Evolutionary conservation across 2,329 filamentous ascomycete genomes (phyloP).

Genomic region (Cercospora sojina): DNA sequence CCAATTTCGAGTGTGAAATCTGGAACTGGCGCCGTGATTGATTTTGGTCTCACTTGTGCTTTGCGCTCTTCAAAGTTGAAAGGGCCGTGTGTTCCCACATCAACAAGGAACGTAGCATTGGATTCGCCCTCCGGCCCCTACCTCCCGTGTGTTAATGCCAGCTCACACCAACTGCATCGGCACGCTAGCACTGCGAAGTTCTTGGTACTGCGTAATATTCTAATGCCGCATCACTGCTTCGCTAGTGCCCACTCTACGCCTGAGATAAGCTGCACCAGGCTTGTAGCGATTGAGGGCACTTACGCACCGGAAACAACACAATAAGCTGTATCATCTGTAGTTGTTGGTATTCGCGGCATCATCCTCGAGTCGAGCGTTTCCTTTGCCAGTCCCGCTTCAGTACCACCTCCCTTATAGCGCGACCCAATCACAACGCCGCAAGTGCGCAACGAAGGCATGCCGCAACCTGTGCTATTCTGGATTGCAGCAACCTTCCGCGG

Average conservation of each 20-base stretch:
- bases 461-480: neutral
- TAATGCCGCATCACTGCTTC: neutral
- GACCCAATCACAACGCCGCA: neutral
- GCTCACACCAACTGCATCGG: neutral
- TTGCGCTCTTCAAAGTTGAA: neutral
- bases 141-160: neutral
- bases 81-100: neutral
- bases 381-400: neutral
- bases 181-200: neutral
- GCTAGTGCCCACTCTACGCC: neutral
- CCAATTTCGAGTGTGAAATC: conserved; percentile 66
- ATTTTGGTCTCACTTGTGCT: neutral
- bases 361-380: neutral
- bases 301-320: neutral
- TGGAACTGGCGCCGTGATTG: conserved; percentile 30
- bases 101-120: neutral
- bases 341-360: too few species aligned
- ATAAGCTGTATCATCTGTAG: too few species aligned
- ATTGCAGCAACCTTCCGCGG: neutral
- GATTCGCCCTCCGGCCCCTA: neutral
- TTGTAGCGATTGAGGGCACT: neutral
- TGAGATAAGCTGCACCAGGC: neutral
- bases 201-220: neutral
- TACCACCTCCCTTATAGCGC: neutral
- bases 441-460: neutral